Evolutionary conservation across 2,329 filamentous ascomycete genomes (phyloP).

Genomic region (Fusarium duplospermum): DNA sequence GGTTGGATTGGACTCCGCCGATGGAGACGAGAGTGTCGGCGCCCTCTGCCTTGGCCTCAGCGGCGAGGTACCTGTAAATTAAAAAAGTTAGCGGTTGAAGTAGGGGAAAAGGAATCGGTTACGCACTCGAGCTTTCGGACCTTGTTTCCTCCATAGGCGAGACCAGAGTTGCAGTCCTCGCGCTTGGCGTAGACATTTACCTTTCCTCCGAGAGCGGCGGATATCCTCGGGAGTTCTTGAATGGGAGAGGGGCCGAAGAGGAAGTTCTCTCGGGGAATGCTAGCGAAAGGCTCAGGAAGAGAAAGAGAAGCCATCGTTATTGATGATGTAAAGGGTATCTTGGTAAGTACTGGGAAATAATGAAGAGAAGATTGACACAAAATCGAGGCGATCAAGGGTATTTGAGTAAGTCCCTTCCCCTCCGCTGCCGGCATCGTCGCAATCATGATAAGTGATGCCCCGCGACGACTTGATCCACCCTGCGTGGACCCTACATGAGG

Average conservation of each 20-base stretch:
- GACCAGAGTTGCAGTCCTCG: conserved; percentile 76
- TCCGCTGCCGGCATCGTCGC: conserved; percentile 26
- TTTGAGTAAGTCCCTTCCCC: conserved; percentile 5
- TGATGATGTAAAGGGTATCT: conserved; percentile 6
- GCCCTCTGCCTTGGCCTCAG: conserved; percentile 68
- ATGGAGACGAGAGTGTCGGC: conserved; percentile 74
- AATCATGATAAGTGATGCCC: conserved; percentile 28
- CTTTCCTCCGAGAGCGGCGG: conserved; percentile 67
- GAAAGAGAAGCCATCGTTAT: conserved; percentile 47
- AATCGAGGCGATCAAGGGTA: neutral
- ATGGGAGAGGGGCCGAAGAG: conserved; percentile 77
- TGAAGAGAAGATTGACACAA: neutral
- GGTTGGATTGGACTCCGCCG: conserved; percentile 77
- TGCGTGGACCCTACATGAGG: conserved; percentile 13
- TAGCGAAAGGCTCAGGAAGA: conserved; percentile 71
- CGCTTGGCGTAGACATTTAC: conserved; percentile 77
- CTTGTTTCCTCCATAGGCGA: conserved; percentile 78
- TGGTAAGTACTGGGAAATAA: neutral
- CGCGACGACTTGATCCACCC: conserved; percentile 27
- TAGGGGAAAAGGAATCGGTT: neutral
- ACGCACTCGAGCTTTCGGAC: conserved; percentile 72
- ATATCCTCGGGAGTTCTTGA: conserved; percentile 74
- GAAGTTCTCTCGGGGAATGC: conserved; percentile 70
- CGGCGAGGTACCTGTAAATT: conserved; percentile 67
- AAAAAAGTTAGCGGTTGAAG: neutral